Evolutionary conservation across 164 flowering plant genomes (phyloP).

Genomic region (Litsea cubeba): DNA sequence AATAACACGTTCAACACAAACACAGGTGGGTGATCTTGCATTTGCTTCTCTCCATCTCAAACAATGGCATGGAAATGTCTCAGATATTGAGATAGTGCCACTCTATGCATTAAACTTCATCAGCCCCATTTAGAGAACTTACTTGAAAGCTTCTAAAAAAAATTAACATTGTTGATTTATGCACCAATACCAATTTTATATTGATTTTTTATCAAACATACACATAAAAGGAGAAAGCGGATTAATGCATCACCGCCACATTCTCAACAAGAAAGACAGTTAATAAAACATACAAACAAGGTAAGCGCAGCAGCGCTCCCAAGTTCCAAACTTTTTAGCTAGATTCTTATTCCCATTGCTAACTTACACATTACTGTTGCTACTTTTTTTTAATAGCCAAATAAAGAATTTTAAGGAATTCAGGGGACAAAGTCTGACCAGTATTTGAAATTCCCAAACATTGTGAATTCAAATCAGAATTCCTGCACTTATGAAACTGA

Average conservation of each 20-base stretch:
- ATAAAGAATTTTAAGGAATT: too few relatives aligned
- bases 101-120: not conserved
- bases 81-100: not conserved
- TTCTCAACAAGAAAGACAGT: not conserved
- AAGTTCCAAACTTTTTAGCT: not conserved
- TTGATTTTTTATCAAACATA: not conserved
- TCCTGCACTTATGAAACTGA: too few relatives aligned
- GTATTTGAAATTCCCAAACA: too few relatives aligned
- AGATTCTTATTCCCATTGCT: too few relatives aligned
- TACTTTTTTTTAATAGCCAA: too few relatives aligned
- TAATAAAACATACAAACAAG: not conserved
- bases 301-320: not conserved
- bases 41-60: not conserved
- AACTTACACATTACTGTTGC: too few relatives aligned
- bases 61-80: not conserved
- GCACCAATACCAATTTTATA: too few relatives aligned
- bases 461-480: too few relatives aligned
- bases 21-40: not conserved
- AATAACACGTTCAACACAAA: not conserved
- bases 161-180: not conserved
- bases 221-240: not conserved
- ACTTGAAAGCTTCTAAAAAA: not conserved
- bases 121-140: not conserved
- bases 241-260: not conserved
- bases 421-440: too few relatives aligned